A percentile compares a stretch with the other conserved stretches of the same genome.
These are phyloP conservation scores for Yarrowia keelungensis DNA, from an alignment of 805 yeast genomes.

Conservation along the genomic window DNA sequence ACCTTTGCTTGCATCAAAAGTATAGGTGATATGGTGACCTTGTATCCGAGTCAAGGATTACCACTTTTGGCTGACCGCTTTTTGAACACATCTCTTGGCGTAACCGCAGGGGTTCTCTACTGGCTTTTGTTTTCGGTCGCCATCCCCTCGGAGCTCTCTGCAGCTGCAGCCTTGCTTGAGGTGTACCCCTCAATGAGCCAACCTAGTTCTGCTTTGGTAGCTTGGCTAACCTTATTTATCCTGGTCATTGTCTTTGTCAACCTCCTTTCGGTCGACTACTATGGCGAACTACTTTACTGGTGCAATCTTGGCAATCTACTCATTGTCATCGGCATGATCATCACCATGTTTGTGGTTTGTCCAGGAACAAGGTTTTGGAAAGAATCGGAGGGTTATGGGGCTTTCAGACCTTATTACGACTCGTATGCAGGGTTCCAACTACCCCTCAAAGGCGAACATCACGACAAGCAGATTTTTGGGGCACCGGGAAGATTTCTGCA, in stretches of 20 bases:
- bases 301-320: conserved; percentile 65
- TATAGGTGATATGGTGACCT: conserved; percentile 81
- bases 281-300: conserved; percentile 76
- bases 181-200: conserved; percentile 66
- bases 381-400: conserved; percentile 64
- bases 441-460: background rate
- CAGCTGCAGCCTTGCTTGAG: conserved; percentile 76
- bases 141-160: conserved; percentile 80
- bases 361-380: conserved; percentile 60
- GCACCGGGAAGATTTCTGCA: conserved; percentile 54
- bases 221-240: conserved; percentile 70
- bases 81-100: conserved; percentile 65
- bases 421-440: conserved; percentile 20
- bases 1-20: conserved; percentile 74
- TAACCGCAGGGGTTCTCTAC: conserved; percentile 73
- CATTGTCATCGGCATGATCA: conserved; percentile 56
- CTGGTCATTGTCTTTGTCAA: conserved; percentile 58
- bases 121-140: conserved; percentile 76
- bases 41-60: conserved; percentile 78
- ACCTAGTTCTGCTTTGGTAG: conserved; percentile 63
- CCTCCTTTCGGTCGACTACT: conserved; percentile 70
- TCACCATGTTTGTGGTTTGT: conserved; percentile 70
- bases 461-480: conserved; percentile 25
- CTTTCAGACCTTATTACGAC: conserved; percentile 62
- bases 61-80: conserved; percentile 76